Conservation (phyloP, 2,329 filamentous ascomycete genomes). For the Colletotrichum musicola region DNA sequence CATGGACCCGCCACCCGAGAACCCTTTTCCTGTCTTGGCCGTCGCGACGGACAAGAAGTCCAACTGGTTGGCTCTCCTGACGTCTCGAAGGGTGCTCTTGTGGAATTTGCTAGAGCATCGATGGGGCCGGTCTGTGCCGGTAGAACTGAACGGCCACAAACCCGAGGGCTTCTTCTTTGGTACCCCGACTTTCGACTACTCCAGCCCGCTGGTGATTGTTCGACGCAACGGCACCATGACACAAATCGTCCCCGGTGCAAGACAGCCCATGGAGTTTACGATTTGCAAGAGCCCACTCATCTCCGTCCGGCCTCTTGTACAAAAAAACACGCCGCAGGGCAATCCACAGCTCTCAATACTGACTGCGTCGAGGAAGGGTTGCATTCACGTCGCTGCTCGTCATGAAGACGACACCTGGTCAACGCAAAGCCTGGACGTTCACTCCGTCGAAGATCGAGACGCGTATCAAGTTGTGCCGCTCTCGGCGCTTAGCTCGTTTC, state of each 20-base stretch:
- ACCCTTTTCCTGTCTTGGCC: constrained; percentile 71
- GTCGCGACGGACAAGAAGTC: constrained; percentile 75
- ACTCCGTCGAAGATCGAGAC: constrained; percentile 55
- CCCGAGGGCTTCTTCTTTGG: constrained; percentile 76
- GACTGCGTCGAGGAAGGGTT: constrained; percentile 63
- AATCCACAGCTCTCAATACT: constrained; percentile 50
- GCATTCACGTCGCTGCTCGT: constrained; percentile 61
- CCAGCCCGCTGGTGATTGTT: constrained; percentile 69
- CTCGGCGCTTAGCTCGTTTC: constrained; percentile 69
- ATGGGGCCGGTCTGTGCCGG: constrained; percentile 67
- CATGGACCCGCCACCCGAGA: constrained; percentile 54
- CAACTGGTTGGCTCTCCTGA: constrained; percentile 75
- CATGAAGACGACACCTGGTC: constrained; percentile 60
- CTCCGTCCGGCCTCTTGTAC: constrained; percentile 60
- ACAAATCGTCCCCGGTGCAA: constrained; percentile 65
- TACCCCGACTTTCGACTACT: constrained; percentile 49
- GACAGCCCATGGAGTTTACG: constrained; percentile 55
- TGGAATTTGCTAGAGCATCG: constrained; percentile 72
- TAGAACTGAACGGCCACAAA: constrained; percentile 69
- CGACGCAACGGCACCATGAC: constrained; percentile 73
- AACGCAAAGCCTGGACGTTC: constrained; percentile 59
- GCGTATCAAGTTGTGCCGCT: constrained; percentile 71
- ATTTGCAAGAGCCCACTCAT: constrained; percentile 67
- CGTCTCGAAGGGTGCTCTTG: constrained; percentile 68
- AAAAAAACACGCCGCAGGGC: constrained; percentile 55